These are phyloP conservation scores for Raffaelea albimanens DNA, from an alignment of 2,329 filamentous ascomycete species.

Conservation along the genomic window DNA sequence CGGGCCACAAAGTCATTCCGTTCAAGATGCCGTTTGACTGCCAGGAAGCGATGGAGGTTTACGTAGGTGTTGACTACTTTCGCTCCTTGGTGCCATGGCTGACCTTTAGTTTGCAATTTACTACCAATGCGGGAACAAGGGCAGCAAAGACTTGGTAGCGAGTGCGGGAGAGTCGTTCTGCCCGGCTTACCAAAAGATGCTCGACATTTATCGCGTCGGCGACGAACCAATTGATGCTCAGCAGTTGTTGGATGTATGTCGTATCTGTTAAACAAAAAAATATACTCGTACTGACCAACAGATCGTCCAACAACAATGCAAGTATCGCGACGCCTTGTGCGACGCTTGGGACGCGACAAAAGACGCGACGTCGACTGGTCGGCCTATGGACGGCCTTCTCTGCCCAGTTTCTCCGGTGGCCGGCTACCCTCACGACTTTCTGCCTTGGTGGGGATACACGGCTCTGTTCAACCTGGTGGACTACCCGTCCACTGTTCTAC, in stretches of 20 bases:
- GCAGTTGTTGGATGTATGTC: neutral
- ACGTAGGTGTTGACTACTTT: no score
- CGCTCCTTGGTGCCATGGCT: no score
- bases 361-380: slow-evolving; percentile 16
- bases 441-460: slow-evolving; percentile 8
- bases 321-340: neutral
- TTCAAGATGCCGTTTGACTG: slow-evolving; percentile 5
- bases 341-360: neutral
- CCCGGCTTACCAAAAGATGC: neutral
- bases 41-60: neutral
- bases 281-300: neutral
- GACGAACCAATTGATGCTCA: neutral
- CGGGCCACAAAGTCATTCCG: slow-evolving; percentile 36
- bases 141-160: neutral
- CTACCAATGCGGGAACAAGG: neutral
- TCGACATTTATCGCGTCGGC: neutral
- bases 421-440: slow-evolving; percentile 6
- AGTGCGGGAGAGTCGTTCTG: neutral
- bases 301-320: neutral
- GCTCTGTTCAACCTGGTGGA: slow-evolving; percentile 8
- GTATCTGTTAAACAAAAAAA: neutral
- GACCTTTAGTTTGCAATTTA: neutral
- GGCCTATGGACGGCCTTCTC: slow-evolving; percentile 46
- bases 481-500: slow-evolving; percentile 9
- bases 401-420: slow-evolving; percentile 32